These are phyloP conservation scores for Penicillium nordicum DNA, from an alignment of 2,329 filamentous ascomycete genomes.

Conservation along the genomic window DNA sequence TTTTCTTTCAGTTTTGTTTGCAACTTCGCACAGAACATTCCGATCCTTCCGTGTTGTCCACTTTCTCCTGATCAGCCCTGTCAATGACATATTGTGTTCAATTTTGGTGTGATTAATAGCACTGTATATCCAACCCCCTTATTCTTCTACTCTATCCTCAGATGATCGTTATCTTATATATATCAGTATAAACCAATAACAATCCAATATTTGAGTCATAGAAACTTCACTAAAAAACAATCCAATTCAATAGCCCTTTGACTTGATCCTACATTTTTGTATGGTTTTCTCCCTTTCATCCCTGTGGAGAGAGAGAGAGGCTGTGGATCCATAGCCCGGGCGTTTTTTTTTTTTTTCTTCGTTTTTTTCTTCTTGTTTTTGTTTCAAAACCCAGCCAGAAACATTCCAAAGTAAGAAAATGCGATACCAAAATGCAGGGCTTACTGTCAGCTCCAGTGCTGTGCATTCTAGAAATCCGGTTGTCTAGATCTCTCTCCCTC, in stretches of 20 bases:
- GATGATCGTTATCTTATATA: conserved; percentile 2
- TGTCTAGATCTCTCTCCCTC: not conserved
- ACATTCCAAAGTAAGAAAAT: not conserved
- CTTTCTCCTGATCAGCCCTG: conserved; percentile 11
- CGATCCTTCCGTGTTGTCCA: conserved; percentile 4
- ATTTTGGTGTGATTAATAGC: not conserved
- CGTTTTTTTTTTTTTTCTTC: not conserved
- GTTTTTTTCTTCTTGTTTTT: no score
- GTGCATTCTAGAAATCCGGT: not conserved
- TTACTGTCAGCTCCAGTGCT: not conserved
- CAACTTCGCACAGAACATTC: conserved; percentile 8
- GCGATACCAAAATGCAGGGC: not conserved
- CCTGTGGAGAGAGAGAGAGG: conserved; percentile 3
- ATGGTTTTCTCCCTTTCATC: conserved; percentile 3
- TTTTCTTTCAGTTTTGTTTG: conserved; percentile 16
- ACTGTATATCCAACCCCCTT: not conserved
- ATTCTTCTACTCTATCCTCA: not conserved
- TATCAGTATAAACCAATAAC: not conserved
- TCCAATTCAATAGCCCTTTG: conserved; percentile 3
- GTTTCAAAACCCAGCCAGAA: not conserved
- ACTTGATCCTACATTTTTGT: not conserved
- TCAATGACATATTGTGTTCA: not conserved
- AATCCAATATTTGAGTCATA: not conserved
- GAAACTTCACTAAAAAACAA: conserved; percentile 5
- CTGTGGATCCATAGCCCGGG: not conserved